Percentiles rank a stretch among this genome's conserved stretches.
These are phyloP conservation scores for Poronia punctata DNA, from an alignment of 495 filamentous ascomycete genomes.

Conservation along the genomic window DNA sequence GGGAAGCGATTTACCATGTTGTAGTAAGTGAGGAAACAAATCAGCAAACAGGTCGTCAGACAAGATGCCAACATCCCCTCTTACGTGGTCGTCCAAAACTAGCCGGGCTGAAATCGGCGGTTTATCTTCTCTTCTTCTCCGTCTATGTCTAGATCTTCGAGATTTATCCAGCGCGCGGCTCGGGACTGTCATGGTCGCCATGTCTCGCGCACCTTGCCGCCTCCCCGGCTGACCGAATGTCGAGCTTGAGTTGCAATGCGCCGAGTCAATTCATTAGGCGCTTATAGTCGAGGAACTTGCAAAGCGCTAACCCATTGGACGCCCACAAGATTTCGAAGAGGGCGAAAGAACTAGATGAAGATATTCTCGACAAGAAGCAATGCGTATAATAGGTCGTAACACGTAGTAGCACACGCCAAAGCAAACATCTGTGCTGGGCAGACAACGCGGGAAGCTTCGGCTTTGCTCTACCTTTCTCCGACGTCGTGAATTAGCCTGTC, in stretches of 20 bases:
- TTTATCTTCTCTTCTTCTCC: slow-evolving; percentile 51
- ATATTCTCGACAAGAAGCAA: no score
- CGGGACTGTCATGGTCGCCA: slow-evolving; percentile 20
- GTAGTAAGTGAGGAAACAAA: slow-evolving; percentile 57
- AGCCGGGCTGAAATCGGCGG: slow-evolving; percentile 45
- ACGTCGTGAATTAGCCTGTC: no score
- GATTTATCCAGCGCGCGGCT: slow-evolving; percentile 17
- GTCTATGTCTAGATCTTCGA: slow-evolving; percentile 31
- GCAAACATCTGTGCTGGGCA: no score
- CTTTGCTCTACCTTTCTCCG: no score
- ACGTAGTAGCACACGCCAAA: no score
- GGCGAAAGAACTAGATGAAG: no score
- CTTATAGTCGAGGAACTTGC: neutral
- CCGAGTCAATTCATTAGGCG: slow-evolving; percentile 3
- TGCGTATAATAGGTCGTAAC: no score
- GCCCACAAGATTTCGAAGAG: neutral
- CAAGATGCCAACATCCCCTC: slow-evolving; percentile 79
- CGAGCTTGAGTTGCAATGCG: slow-evolving; percentile 1
- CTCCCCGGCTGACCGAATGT: neutral
- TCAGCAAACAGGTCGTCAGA: slow-evolving; percentile 80
- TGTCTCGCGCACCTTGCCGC: neutral
- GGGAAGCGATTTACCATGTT: slow-evolving; percentile 24
- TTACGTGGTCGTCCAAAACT: slow-evolving; percentile 77
- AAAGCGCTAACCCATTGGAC: neutral
- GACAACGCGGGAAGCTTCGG: no score